These are phyloP conservation scores for Pulveroboletus sp. DNA, from an alignment of 768 basidiomycete genomes.

Conservation along the genomic window DNA sequence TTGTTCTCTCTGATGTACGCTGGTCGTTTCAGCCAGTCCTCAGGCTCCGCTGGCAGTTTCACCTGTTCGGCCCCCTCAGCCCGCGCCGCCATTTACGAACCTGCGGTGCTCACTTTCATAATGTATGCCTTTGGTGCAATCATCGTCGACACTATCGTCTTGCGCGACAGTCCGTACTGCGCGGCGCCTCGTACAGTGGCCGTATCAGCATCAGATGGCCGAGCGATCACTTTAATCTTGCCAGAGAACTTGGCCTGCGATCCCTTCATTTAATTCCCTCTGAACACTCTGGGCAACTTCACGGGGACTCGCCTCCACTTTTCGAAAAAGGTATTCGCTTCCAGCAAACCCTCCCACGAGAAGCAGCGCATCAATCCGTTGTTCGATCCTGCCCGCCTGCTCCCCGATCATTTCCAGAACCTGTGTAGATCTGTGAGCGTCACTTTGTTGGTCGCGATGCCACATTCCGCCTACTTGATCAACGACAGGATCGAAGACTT, in stretches of 20 bases:
- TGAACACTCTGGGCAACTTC: background rate
- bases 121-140: constrained; percentile 82
- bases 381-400: constrained; percentile 62
- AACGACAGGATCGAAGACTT: constrained; percentile 88
- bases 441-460: constrained; percentile 1
- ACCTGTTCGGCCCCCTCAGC: constrained; percentile 43
- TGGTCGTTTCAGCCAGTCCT: constrained; percentile 81
- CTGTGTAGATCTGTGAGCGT: constrained; percentile 36
- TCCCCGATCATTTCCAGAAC: constrained; percentile 77
- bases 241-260: constrained; percentile 66
- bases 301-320: constrained; percentile 57
- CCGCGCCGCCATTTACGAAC: background rate
- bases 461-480: constrained; percentile 50
- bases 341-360: constrained; percentile 89
- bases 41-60: constrained; percentile 81
- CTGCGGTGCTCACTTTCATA: constrained; percentile 58
- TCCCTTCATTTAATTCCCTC: constrained; percentile 10
- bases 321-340: constrained; percentile 78
- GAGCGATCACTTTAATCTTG: constrained; percentile 69
- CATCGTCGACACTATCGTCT: constrained; percentile 73
- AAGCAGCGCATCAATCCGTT: constrained; percentile 76
- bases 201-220: constrained; percentile 84
- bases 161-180: constrained; percentile 75
- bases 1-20: constrained; percentile 79
- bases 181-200: constrained; percentile 88